Percentiles rank a stretch among this genome's conserved stretches.
These are phyloP conservation scores for Centrapalus pauciflorus DNA, from an alignment of 129 eudicot genomes.

Conservation along the genomic window DNA sequence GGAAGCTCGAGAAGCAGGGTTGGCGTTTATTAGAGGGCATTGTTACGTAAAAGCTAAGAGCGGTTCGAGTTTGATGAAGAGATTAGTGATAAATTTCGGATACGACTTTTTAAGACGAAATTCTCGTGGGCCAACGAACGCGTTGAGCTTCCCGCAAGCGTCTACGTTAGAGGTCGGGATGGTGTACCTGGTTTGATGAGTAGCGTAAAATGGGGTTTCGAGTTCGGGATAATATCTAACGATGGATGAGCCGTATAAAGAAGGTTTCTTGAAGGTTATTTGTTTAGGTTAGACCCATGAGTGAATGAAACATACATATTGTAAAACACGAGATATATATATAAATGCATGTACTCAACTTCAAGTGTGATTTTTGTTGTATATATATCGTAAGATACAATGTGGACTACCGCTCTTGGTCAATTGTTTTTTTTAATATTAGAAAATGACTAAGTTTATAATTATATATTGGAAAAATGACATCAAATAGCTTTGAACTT, in stretches of 20 bases:
- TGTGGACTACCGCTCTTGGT: not conserved
- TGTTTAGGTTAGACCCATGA: not conserved
- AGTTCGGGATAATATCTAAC: not conserved
- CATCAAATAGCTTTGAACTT: too few species aligned
- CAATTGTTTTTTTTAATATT: not conserved
- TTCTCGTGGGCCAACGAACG: slow-evolving; percentile 56
- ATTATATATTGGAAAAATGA: too few species aligned
- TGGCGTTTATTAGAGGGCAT: slow-evolving; percentile 73
- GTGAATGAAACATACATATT: not conserved
- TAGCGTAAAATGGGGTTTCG: not conserved
- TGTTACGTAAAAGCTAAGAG: slow-evolving; percentile 64
- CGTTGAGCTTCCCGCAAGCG: slow-evolving; percentile 64
- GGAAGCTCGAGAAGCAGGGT: slow-evolving; percentile 83
- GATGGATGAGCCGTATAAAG: slow-evolving; percentile 5
- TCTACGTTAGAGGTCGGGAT: slow-evolving; percentile 83
- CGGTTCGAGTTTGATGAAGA: slow-evolving; percentile 63
- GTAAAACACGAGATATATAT: slow-evolving; percentile 6
- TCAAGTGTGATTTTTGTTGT: slow-evolving; percentile 21
- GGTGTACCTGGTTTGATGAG: slow-evolving; percentile 59
- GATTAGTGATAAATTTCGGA: slow-evolving; percentile 54
- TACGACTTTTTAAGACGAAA: slow-evolving; percentile 79
- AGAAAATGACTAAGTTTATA: too few species aligned
- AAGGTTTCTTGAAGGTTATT: slow-evolving; percentile 2
- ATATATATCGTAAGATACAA: not conserved
- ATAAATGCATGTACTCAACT: slow-evolving; percentile 24